Evolutionary conservation across 768 basidiomycete genomes (phyloP).

Genomic region (Punctularia strigosozonata): DNA sequence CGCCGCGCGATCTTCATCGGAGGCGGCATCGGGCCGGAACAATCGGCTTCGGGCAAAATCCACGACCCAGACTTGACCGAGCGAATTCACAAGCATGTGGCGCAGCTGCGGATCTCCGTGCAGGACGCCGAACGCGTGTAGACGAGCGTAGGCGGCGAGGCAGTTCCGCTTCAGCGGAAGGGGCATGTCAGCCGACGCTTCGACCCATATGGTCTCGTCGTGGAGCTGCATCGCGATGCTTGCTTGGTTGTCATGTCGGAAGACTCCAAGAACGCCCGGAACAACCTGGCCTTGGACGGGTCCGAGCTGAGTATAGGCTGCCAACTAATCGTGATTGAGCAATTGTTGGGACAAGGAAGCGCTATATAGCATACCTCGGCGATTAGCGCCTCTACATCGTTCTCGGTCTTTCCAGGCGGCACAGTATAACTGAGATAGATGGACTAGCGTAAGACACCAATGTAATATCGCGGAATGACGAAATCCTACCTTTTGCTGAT

Average conservation of each 20-base stretch:
- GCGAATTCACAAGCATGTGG: slow-evolving; percentile 43
- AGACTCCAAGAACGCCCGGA: slow-evolving; percentile 40
- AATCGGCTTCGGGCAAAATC: slow-evolving; percentile 7
- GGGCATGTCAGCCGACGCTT: slow-evolving; percentile 49
- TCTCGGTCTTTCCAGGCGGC: too few species aligned
- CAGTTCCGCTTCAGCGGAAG: slow-evolving; percentile 37
- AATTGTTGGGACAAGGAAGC: slow-evolving; percentile 2
- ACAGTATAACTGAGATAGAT: too few species aligned
- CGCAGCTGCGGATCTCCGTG: slow-evolving; percentile 18
- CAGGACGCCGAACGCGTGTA: slow-evolving; percentile 23
- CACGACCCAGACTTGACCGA: slow-evolving; percentile 21
- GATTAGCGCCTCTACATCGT: too few species aligned
- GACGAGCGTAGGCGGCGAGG: slow-evolving; percentile 34
- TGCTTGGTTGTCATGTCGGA: slow-evolving; percentile 24
- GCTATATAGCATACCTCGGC: slow-evolving; percentile 1
- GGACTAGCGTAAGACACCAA: neutral
- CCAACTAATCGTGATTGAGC: neutral
- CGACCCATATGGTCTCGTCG: slow-evolving; percentile 48
- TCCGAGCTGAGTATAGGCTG: slow-evolving; percentile 28
- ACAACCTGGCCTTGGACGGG: slow-evolving; percentile 42
- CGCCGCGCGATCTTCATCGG: slow-evolving; percentile 11
- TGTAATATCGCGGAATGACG: neutral
- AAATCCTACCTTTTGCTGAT: slow-evolving; percentile 8
- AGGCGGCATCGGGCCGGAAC: slow-evolving; percentile 1
- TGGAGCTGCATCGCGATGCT: slow-evolving; percentile 42